These are phyloP conservation scores for Hypomyces rosellus DNA, from an alignment of 2,329 filamentous ascomycete genomes.

Conservation along the genomic window DNA sequence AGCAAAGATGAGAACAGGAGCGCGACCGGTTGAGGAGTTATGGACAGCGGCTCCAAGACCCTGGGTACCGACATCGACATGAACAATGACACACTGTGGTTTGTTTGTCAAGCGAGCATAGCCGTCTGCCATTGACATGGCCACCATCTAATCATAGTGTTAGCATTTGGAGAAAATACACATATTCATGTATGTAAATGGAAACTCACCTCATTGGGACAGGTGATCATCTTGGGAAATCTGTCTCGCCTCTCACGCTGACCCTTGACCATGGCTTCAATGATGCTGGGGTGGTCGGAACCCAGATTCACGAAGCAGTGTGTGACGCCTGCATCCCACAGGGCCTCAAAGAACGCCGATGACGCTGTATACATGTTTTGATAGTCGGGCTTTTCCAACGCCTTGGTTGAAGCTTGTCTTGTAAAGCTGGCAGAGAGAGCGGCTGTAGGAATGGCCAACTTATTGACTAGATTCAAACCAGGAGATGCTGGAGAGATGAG, in stretches of 20 bases:
- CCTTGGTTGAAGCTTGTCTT: slow-evolving; percentile 12
- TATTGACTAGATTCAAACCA: background rate
- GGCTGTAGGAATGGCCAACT: slow-evolving; percentile 1
- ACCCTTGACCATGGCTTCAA: slow-evolving; percentile 74
- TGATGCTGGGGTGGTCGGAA: slow-evolving; percentile 69
- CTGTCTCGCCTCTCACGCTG: slow-evolving; percentile 57
- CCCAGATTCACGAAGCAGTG: slow-evolving; percentile 61
- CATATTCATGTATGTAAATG: background rate
- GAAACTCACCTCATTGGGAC: slow-evolving; percentile 63
- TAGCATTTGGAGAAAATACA: slow-evolving; percentile 3
- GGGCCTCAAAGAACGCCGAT: slow-evolving; percentile 74
- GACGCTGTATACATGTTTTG: slow-evolving; percentile 62
- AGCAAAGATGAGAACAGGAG: slow-evolving; percentile 71
- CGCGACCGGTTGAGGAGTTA: slow-evolving; percentile 68
- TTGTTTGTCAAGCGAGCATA: slow-evolving; percentile 66
- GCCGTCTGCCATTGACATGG: slow-evolving; percentile 77
- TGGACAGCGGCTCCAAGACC: slow-evolving; percentile 72
- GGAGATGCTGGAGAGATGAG: slow-evolving; percentile 5
- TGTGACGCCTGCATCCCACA: slow-evolving; percentile 62
- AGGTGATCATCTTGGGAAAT: slow-evolving; percentile 71
- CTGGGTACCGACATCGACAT: slow-evolving; percentile 78
- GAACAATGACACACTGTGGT: slow-evolving; percentile 71
- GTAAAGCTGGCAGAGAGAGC: slow-evolving; percentile 2
- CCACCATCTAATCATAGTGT: slow-evolving; percentile 58
- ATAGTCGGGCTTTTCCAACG: slow-evolving; percentile 14